A percentile compares a stretch with the other conserved stretches of the same genome.
These are phyloP conservation scores for Xylaria sp. DNA, from an alignment of 2,329 filamentous ascomycete genomes.

Conservation along the genomic window DNA sequence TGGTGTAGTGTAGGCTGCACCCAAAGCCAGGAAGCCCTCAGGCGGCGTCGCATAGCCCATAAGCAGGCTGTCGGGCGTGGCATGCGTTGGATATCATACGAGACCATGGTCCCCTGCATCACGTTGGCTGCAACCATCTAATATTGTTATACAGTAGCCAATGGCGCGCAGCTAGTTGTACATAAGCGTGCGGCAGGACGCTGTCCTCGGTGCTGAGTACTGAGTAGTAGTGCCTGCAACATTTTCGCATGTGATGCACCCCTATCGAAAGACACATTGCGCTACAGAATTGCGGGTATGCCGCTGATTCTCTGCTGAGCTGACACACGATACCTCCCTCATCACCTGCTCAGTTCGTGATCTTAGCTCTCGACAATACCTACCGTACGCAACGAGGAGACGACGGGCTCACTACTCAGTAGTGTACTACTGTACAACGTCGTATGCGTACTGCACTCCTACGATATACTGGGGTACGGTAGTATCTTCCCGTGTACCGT, in stretches of 20 bases:
- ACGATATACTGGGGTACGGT: not conserved
- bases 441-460: too few species aligned
- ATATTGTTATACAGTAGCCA: too few species aligned
- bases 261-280: not conserved
- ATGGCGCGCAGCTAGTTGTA: too few species aligned
- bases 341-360: not conserved
- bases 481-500: not conserved
- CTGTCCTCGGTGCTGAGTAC: not conserved
- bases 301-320: not conserved
- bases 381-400: not conserved
- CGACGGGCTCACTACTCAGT: not conserved
- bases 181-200: not conserved
- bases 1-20: not conserved
- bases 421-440: too few species aligned
- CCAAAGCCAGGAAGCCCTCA: not conserved
- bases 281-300: not conserved
- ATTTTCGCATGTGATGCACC: slow-evolving; percentile 6
- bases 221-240: too few species aligned
- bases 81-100: not conserved
- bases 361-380: not conserved
- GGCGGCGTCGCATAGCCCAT: not conserved
- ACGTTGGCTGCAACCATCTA: not conserved
- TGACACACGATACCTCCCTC: not conserved
- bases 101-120: slow-evolving; percentile 5
- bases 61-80: not conserved